A percentile compares a stretch with the other conserved stretches of the same genome.
phyloP scores from a whole-genome alignment of 1,139 yeast species.

The Candida smagusa region DNA sequence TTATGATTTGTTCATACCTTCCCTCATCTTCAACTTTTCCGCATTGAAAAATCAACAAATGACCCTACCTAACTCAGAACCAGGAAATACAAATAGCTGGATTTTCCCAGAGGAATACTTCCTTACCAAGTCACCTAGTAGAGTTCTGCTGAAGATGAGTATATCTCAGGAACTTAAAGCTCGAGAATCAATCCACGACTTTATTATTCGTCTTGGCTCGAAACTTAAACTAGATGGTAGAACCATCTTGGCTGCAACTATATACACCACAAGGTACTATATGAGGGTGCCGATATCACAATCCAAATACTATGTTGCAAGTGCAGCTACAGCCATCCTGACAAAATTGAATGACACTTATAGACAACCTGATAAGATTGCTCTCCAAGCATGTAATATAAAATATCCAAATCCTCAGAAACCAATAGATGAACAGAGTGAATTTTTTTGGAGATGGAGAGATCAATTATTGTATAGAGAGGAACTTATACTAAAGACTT shows the following conservation, averaged over 20 bases:
- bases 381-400: slow-evolving; percentile 35
- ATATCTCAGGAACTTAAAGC: slow-evolving; percentile 34
- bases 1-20: no score
- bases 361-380: slow-evolving; percentile 44
- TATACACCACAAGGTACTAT: slow-evolving; percentile 40
- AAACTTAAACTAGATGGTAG: slow-evolving; percentile 40
- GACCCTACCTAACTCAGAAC: slow-evolving; percentile 2
- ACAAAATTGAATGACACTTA: slow-evolving; percentile 44
- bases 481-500: slow-evolving; percentile 37
- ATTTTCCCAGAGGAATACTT: slow-evolving; percentile 32
- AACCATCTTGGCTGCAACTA: slow-evolving; percentile 43
- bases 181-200: slow-evolving; percentile 40
- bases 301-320: slow-evolving; percentile 45
- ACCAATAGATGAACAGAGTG: slow-evolving; percentile 39
- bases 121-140: slow-evolving; percentile 29
- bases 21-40: background rate
- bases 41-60: background rate
- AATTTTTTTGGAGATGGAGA: slow-evolving; percentile 45
- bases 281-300: slow-evolving; percentile 43
- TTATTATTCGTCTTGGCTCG: slow-evolving; percentile 37
- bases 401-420: slow-evolving; percentile 28
- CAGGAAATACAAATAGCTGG: slow-evolving; percentile 25
- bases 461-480: slow-evolving; percentile 45
- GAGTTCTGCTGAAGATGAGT: slow-evolving; percentile 21
- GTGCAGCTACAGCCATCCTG: slow-evolving; percentile 44